Evolutionary conservation across 352 stramenopile genomes (phyloP).

Genomic region (Globisporangium echinulatum): DNA sequence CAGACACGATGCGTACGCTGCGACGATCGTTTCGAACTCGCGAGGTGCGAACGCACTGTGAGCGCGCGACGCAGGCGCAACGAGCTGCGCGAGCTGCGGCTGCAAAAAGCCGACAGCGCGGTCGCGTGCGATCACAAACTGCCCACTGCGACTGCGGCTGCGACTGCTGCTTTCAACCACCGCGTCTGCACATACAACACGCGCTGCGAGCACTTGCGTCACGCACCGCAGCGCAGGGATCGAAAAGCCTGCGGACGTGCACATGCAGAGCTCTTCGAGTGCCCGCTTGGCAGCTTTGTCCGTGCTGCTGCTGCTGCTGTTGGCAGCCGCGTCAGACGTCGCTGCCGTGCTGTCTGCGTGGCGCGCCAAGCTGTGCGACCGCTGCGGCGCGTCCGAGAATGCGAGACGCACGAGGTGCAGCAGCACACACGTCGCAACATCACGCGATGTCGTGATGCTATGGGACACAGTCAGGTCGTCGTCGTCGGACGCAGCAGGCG

Average conservation of each 20-base stretch:
- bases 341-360: too few species aligned
- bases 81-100: slow-evolving; percentile 6
- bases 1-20: slow-evolving; percentile 13
- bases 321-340: background rate
- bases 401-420: slow-evolving; percentile 18
- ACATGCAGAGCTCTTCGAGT: slow-evolving; percentile 10
- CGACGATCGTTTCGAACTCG: slow-evolving; percentile 11
- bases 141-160: background rate
- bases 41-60: background rate
- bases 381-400: slow-evolving; percentile 1
- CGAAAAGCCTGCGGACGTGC: slow-evolving; percentile 6
- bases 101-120: slow-evolving; percentile 10
- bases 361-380: background rate
- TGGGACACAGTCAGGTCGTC: background rate
- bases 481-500: too few species aligned
- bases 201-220: slow-evolving; percentile 3
- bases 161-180: background rate
- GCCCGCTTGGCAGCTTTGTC: slow-evolving; percentile 1
- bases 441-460: slow-evolving; percentile 3
- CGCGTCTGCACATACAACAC: background rate
- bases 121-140: background rate
- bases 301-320: background rate
- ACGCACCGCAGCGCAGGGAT: slow-evolving; percentile 6
- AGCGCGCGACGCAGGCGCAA: background rate
- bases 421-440: slow-evolving; percentile 9